Conservation (phyloP, 139 green algal species). For the Picochlorum sp. region DNA sequence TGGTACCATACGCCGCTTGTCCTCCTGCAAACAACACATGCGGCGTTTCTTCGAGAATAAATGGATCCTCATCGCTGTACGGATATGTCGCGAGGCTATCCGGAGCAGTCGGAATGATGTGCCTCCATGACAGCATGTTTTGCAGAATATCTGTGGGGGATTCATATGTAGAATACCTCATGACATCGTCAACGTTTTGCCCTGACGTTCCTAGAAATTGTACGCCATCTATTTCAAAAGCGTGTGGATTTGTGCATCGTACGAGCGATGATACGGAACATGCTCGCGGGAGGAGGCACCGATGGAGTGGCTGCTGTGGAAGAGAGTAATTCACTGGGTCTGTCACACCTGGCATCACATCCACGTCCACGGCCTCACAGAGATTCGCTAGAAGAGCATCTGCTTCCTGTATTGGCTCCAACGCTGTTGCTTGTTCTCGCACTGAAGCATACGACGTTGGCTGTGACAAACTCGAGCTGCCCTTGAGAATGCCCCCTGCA, state of each 20-base stretch:
- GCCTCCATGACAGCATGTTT: conserved; percentile 66
- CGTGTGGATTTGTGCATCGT: conserved; percentile 86
- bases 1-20: conserved; percentile 69
- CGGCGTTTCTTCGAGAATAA: conserved; percentile 75
- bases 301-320: conserved; percentile 94
- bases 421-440: conserved; percentile 40
- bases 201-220: conserved; percentile 82
- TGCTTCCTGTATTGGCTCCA: conserved; percentile 49
- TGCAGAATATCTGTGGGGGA: conserved; percentile 60
- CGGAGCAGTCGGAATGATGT: conserved; percentile 88
- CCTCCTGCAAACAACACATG: conserved; percentile 92
- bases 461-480: conserved; percentile 35
- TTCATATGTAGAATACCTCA: conserved; percentile 38
- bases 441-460: conserved; percentile 42
- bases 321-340: conserved; percentile 88
- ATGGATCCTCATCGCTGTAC: conserved; percentile 82
- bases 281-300: conserved; percentile 67
- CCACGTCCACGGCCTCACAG: conserved; percentile 68
- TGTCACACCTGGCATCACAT: conserved; percentile 87
- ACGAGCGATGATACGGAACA: conserved; percentile 36
- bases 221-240: conserved; percentile 69
- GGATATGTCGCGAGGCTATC: conserved; percentile 94
- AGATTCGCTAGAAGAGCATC: conserved; percentile 66
- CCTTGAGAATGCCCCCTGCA: conserved; percentile 44
- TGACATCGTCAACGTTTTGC: conserved; percentile 84